Evolutionary conservation across 1,284 basidiomycete species (phyloP), one percentile per base, ranked within the genome.

Genomic region (Marasmius fiardii): DNA sequence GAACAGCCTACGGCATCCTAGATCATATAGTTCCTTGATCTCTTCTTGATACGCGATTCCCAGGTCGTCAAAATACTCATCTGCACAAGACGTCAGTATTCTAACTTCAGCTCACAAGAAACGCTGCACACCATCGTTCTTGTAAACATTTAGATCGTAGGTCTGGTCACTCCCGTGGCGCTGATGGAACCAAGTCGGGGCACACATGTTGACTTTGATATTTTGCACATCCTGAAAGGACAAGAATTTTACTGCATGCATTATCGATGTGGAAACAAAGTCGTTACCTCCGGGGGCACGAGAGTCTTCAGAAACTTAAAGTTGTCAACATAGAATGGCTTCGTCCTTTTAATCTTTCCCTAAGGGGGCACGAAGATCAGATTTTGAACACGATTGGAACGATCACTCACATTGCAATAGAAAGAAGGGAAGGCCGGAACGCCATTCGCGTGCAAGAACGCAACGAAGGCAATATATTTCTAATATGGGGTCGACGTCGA

Each of bases 141-240:
- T 73, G 68, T 90, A 90, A 2, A 86, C 80, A 4, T 77, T 72
- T 51, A 77, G 74, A 53, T 81, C 76, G 64, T 85, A 86, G 1
- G 84, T 83, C 55, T 68, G 58, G 59, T 81, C 80, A 2, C 76
- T 74, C 53, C 86, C 86, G 65, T 88, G 86, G 23, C 83, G 81
- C 52, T 90, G 79, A 67, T 90, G 88, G 69, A 83, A 88, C 89
- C 88, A 90, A 23, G 84, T 82, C 3, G 89, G 89, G 0, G 86
- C 81, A 61, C 83, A 88, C 69, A 92, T 80, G 8, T 88, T 91
- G 58, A 92, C 69, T 68, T 92, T 92, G 67, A 90, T 79, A 63
- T 80, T 72, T 63, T 80, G 74, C 61, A 85, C 79, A 62, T 88
- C 85, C 80, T 85, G n/a, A n/a, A n/a, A 50, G 7, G 14, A 44